Base-by-base conservation (phyloP, 2,329 filamentous ascomycete species). In the Cladosporium sp. region DNA sequence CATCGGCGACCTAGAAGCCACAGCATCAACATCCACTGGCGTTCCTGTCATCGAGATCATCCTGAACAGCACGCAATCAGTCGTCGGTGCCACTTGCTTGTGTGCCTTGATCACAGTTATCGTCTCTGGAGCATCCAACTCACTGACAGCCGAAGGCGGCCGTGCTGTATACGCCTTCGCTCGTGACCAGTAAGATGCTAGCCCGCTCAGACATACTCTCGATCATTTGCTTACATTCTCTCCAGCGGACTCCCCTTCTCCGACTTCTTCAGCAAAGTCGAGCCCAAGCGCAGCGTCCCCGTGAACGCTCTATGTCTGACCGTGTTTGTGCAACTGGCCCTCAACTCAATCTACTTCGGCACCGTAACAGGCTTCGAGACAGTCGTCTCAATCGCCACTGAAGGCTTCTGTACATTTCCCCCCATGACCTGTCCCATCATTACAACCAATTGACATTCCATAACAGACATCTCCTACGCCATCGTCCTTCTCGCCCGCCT, bases 331-430 rank as follows among this genome's bases (percentile, higher is more conserved):
- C 81, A 83, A 59, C 73, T 82, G 59, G 80, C 77, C 0, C 75
- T 83, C 49, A 78, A 80, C 60, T 77, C 77, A 32, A 69, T 73
- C 57, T 66, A 71, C 39, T 68, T 73, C 28, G 70, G 71, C 3
- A 72, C 70, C 10, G 62, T 62, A 2, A 63, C 65, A 3, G 70
- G 70, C 10, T 71, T 73, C 60, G 77, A 80, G 48, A 83, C 81
- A 0, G 78, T 83, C 17, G 78, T 84, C 48, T 75, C 79, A 5
- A 83, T 84, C 54, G 76, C 81, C 0, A 84, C 81, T 0, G 76
- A 81, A 60, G 82, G 81, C 0, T 84, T 84, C 62, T 84, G 47
- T 49, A 22, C 15, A 25, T 48, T n/a, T 8, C 4, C 17, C 15
- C 75, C 78, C 69, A 67, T n/a, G n/a, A n/a, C 75, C 64, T 7